Conservation (phyloP, 148 eudicot genomes). For the Fallopia convolvulus region DNA sequence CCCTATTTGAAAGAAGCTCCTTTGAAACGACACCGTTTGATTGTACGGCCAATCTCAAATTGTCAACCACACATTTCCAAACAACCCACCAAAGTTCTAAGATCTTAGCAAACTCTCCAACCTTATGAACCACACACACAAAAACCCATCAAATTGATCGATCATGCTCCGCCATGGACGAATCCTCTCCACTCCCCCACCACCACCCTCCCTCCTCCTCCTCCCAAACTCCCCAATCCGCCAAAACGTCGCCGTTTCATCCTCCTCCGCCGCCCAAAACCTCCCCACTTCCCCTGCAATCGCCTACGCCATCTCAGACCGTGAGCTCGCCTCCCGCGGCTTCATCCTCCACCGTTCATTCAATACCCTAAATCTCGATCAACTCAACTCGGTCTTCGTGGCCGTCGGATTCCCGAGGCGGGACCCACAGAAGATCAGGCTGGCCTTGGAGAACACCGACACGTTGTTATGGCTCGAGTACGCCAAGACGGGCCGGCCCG, state of each 20-base stretch:
- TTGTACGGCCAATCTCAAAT: background rate
- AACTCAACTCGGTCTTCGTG: constrained; percentile 76
- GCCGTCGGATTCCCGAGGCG: constrained; percentile 91
- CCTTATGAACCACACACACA: background rate
- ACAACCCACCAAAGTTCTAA: background rate
- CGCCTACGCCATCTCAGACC: constrained; percentile 43
- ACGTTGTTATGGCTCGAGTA: constrained; percentile 63
- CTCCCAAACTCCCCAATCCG: constrained; percentile 13
- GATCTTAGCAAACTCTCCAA: background rate
- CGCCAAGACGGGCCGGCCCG: constrained; percentile 56
- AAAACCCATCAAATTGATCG: background rate
- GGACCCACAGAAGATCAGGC: constrained; percentile 60
- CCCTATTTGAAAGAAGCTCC: too few species aligned
- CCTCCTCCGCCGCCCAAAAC: constrained; percentile 13
- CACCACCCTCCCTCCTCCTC: constrained; percentile 22
- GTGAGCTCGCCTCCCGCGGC: constrained; percentile 47
- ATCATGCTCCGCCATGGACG: constrained; percentile 24
- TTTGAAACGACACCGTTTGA: constrained; percentile 1
- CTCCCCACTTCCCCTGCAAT: constrained; percentile 9
- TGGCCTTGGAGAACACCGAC: constrained; percentile 65
- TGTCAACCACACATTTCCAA: background rate
- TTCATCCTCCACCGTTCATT: constrained; percentile 48
- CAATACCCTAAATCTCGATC: constrained; percentile 56
- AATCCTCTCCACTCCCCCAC: constrained; percentile 23
- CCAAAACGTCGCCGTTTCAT: constrained; percentile 18